Evolutionary conservation across 2,329 filamentous ascomycete genomes (phyloP), one percentile per base, ranked within the genome.

Genomic region (Zymoseptoria tritici): DNA sequence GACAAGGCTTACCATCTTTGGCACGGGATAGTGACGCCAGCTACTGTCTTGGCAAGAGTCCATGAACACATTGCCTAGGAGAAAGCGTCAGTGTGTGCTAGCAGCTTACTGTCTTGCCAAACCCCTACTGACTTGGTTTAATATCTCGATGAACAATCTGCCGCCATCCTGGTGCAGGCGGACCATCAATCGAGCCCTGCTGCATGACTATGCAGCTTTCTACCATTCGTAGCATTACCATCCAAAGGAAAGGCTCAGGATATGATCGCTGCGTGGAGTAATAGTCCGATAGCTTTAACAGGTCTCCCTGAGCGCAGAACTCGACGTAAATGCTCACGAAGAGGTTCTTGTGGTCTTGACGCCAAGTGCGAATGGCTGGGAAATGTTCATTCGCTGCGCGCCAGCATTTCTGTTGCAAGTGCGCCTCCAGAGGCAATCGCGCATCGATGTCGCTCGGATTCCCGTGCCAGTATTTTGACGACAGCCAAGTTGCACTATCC

Each of bases 101-200:
- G 21, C 21, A 22, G 21, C 21, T 22, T 22, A 22, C 21, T 22
- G 21, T 22, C 2, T 22, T 22, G 21, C 21, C 21, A 4, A 22
- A 22, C 21, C 4, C 21, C 21, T 22, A 22, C 21, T 22, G 21
- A 22, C 56, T 20, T 7, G 57, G n/a, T 52, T 67, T 68, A 31
- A 66, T 60, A 51, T 69, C 66, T 2, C 64, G 55, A 49, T 69
- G 67, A 2, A 68, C 56, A 16, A 66, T 60, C 52, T 63, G 50
- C 13, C 57, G 50, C 56, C 57, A 57, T 9, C 29, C 31, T 9
- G 26, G n/a, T 7, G 13, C 36, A 16, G 31, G 11, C 5, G n/a
- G 16, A 11, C 24, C 49, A n/a, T 52, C 24, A 42, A 9, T 58
- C 4, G 52, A 55, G 4, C 60, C 60, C 3, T 57, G 56, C 49